Evolutionary conservation across 495 filamentous ascomycete genomes (phyloP), one percentile per base, ranked within the genome.

Genomic region (Xylaria castorea): DNA sequence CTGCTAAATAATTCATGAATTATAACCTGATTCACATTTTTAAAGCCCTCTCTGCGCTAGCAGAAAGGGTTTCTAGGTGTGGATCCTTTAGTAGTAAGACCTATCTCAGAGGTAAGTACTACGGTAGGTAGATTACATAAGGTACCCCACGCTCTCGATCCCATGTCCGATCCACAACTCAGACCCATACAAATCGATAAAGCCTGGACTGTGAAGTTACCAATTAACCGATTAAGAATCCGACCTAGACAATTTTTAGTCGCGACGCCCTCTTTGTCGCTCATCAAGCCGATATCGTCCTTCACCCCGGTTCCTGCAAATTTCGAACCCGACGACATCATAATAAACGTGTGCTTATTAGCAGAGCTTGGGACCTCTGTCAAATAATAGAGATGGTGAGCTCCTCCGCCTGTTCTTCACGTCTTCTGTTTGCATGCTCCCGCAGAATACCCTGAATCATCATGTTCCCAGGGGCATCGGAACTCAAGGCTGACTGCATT

Each of bases 221-320:
- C 34, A 48, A 48, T 55, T 38, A 57, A 70, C 27, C 67, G 53
- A 63, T 44, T 38, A 42, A 44, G 36, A 64, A 44, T 30, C 27
- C 9, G 46, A 63, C 44, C 46, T 30, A n/a, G 65, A 68, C 48
- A 73, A 73, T 73, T 73, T 73, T 73, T 69, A 61, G 64, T 66
- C 32, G 71, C 65, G 27, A 68, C 65, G 55, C 44, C 46, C 55
- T 58, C 57, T 40, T 62, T 60, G 55, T n/a, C 34, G 50, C 34
- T 30, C 69, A 62, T n/a, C 42, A 44, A 44, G 53, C 25, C 71
- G 65, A 68, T 65, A 44, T 67, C 63, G 63, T 34, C 42, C 57
- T 63, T 6, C n/a, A 36, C 65, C 53, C 34, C 40, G 16, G 44
- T 42, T 32, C n/a, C 20, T n/a, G 51, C 51, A 61, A 50, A 16